A percentile compares a stretch with the other conserved stretches of the same genome.
These are phyloP conservation scores for Trichosanthes truncata DNA, from an alignment of 306 rosid species.

Conservation along the genomic window DNA sequence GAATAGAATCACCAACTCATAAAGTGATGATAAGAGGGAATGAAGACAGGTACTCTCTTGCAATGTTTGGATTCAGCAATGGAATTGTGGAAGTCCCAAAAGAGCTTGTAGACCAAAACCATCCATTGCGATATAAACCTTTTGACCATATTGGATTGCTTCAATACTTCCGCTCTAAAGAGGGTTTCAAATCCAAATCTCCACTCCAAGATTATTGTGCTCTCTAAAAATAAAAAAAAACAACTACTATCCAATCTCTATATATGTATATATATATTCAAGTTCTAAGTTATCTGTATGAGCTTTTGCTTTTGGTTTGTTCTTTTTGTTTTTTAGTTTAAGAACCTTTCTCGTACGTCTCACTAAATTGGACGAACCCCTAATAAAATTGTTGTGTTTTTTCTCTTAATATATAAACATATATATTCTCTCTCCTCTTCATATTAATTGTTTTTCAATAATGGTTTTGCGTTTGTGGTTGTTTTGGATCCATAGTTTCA, in stretches of 20 bases:
- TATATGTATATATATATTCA: neutral
- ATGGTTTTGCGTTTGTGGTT: neutral
- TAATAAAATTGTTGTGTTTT: neutral
- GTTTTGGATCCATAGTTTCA: neutral
- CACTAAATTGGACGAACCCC: neutral
- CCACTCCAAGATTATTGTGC: slow-evolving; percentile 30
- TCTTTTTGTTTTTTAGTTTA: neutral
- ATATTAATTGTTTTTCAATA: no score
- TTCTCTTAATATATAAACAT: neutral
- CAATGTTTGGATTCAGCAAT: slow-evolving; percentile 39
- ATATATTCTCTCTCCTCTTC: neutral
- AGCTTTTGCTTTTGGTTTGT: neutral
- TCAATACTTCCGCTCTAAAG: slow-evolving; percentile 20
- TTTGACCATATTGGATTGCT: slow-evolving; percentile 50
- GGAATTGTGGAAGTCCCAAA: slow-evolving; percentile 50
- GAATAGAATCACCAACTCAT: slow-evolving; percentile 54
- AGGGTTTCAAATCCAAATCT: slow-evolving; percentile 15
- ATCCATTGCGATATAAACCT: slow-evolving; percentile 56
- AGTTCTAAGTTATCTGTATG: neutral
- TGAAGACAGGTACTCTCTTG: slow-evolving; percentile 60
- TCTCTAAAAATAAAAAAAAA: no score
- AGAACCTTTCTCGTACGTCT: neutral
- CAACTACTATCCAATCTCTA: neutral
- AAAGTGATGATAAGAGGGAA: slow-evolving; percentile 46
- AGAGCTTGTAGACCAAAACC: slow-evolving; percentile 62